phyloP scores from a whole-genome alignment of 139 green algal genomes.

The Haematococcus sp. region DNA sequence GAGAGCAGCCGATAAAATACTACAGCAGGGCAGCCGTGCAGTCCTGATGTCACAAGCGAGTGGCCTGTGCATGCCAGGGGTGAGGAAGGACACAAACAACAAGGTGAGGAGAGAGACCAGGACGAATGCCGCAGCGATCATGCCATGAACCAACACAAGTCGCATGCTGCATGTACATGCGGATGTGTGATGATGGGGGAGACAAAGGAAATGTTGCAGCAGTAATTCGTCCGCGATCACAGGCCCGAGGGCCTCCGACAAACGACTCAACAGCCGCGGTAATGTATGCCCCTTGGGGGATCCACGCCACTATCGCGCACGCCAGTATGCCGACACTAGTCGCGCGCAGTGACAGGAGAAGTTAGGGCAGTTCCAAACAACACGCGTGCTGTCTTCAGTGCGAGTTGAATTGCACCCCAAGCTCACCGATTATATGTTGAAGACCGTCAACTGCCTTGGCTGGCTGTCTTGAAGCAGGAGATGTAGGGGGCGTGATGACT shows the following conservation, averaged over 20 bases:
- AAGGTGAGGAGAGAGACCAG: no score
- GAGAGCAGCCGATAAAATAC: no score
- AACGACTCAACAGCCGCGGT: constrained; percentile 12
- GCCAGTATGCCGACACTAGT: background rate
- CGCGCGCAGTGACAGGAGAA: background rate
- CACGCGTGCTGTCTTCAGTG: background rate
- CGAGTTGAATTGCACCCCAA: no score
- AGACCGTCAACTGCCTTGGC: no score
- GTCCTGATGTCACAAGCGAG: no score
- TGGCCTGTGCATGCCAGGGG: no score
- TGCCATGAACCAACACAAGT: background rate
- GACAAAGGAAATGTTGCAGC: background rate
- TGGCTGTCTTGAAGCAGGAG: no score
- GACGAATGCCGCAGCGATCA: no score
- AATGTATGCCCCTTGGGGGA: constrained; percentile 8
- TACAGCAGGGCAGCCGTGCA: no score
- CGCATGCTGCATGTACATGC: background rate
- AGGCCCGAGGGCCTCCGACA: background rate
- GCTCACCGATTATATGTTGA: no score
- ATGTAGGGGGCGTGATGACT: no score
- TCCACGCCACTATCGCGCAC: background rate
- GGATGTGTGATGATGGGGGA: background rate
- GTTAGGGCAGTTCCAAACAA: background rate
- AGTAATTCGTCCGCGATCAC: constrained; percentile 12
- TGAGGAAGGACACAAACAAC: no score